Percentiles rank a stretch among this genome's conserved stretches.
Evolutionary conservation across 495 filamentous ascomycete genomes (phyloP).

Genomic region (Penicillium goetzii): DNA sequence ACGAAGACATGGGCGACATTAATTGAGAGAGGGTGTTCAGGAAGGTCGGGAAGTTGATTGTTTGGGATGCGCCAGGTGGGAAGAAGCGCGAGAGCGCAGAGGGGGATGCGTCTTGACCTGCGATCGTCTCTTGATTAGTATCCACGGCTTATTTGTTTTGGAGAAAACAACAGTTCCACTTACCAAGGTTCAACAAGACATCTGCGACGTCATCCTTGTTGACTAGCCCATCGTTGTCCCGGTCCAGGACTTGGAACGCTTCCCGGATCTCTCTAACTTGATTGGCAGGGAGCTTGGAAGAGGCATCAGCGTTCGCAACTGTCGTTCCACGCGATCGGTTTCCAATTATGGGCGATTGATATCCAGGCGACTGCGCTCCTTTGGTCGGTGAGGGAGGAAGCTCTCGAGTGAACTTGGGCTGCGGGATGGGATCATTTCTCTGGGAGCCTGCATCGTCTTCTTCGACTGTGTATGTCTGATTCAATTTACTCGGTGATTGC

Average conservation of each 20-base stretch:
- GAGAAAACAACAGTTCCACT: conserved; percentile 3
- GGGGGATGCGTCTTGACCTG: conserved; percentile 61
- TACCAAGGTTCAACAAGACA: conserved; percentile 79
- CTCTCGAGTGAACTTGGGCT: conserved; percentile 47
- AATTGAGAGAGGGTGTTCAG: conserved; percentile 74
- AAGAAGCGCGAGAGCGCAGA: conserved; percentile 74
- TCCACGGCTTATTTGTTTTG: background rate
- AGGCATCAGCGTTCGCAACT: conserved; percentile 49
- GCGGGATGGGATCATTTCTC: conserved; percentile 39
- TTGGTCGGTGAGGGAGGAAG: conserved; percentile 50
- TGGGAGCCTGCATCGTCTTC: conserved; percentile 36
- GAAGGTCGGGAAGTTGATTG: conserved; percentile 81
- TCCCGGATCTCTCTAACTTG: conserved; percentile 79
- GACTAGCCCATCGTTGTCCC: conserved; percentile 76
- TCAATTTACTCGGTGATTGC: conserved; percentile 52
- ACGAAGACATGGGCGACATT: conserved; percentile 71
- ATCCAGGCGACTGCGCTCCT: conserved; percentile 36
- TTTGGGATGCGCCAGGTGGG: conserved; percentile 64
- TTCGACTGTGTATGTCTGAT: conserved; percentile 53
- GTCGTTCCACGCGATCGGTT: conserved; percentile 33
- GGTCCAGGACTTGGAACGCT: conserved; percentile 83
- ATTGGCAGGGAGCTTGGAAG: conserved; percentile 65
- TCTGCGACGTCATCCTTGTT: conserved; percentile 77
- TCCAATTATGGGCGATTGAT: conserved; percentile 32
- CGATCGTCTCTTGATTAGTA: conserved; percentile 10